Base-by-base conservation (phyloP, 768 basidiomycete species). In the Amylocystis lapponica region DNA sequence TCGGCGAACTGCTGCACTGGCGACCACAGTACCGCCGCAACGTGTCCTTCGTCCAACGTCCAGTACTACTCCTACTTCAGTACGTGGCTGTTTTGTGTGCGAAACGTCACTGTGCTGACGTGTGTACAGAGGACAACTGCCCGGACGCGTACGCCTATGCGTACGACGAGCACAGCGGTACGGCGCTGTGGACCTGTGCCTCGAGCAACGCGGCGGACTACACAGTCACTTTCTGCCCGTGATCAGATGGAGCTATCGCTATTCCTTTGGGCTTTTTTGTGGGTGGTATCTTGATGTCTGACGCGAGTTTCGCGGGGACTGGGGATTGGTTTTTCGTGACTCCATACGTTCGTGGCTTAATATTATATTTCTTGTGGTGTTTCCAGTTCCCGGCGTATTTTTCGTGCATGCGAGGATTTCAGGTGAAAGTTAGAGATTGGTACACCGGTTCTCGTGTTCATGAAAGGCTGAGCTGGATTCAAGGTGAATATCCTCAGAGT, bases 1-100 rank as follows among this genome's bases (percentile, higher is more conserved):
- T 80, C 79, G 19, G 60, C 69, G 4, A 80, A 83, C 54, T 84
- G 83, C 60, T 86, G 83, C 65, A 72, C 72, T 13, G 83, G 83
- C 9, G 59, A 56, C 31, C 65, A 72, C 60, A 62, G 59, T 57
- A 79, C 75, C 4, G 60, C 78, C 1, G 60, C 53, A 9, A 81
- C 79, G 0, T 84, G 82, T 57, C 81, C 79, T 12, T 49, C 66
- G 11, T 74, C 74, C 3, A 66, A 66, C 17, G 67, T 70, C 8
- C 48, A 40, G 16, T 66, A 61, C 53, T 71, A 71, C 51, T 57
- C 48, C 41, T 76, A 71, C 60, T 76, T 75, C 62, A 77, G 73
- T 71, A 33, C 37, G 64, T 59, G 12, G 25, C 16, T 14, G 14
- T 23, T 40, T 14, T 33, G 27, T n/a, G n/a, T 43, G 21, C 22